Base-by-base conservation (phyloP, 306 rosid species). In the Glycine latifolia region DNA sequence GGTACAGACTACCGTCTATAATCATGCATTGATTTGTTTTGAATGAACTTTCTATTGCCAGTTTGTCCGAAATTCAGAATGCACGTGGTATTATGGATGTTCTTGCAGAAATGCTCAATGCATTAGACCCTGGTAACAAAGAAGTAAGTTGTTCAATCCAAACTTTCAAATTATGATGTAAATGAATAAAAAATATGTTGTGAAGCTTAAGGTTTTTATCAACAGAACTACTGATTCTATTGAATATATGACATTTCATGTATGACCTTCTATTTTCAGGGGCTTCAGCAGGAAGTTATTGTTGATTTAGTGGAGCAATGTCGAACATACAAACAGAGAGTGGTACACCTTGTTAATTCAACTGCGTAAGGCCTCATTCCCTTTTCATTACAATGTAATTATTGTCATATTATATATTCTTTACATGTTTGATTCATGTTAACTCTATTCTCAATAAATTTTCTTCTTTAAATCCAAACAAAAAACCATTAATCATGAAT, bases 11-110 rank as follows among this genome's bases (percentile, higher is more conserved):
- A 7, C 63, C 26, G 8, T 65, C 31, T 49, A 48, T 71, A 13
- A 76, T 81, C 55, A 33, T 66, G 54, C 59, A 14, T 47, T 65
- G 58, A 41, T 78, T 83, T 77, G 33, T 39, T 90, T 78, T 54
- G 53, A 82, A 78, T 56, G 65, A 67, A 75, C 13, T 65, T 77
- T 85, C 46, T 82, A n/a, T 86, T 78, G 47, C 65, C 87, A 96
- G 99, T 81, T 78, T 93, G 90, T 72, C 94, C 3, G 99, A 96
- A 93, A 88, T 96, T 86, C 99, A 96, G 89, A 96, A 96, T 88
- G 98, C 97, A 72, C 91, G 94, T 63, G 98, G 98, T 66, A 91
- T 96, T 77, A 88, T 93, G 98, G 99, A 96, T 81, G 98, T 96
- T 78, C 94, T 96, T 76, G 71, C 94, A 7, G 99, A 96, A 85